phyloP scores from a whole-genome alignment of 805 yeast species.

The Candida awuae region DNA sequence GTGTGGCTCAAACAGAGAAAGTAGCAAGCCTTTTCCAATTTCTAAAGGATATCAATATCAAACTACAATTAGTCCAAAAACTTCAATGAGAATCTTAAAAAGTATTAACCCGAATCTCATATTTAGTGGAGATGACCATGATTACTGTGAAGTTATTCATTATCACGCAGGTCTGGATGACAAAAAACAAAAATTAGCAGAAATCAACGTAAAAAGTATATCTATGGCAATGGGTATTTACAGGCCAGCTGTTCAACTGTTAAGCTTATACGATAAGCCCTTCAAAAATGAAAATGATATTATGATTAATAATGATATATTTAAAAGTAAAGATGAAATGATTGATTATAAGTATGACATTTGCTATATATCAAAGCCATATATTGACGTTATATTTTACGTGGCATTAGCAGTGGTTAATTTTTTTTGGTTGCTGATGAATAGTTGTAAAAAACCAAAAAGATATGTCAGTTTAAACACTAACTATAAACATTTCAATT shows the following conservation, averaged over 20 bases:
- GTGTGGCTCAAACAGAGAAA: constrained; percentile 78
- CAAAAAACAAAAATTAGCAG: constrained; percentile 2
- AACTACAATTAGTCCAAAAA: constrained; percentile 60
- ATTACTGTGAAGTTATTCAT: constrained; percentile 77
- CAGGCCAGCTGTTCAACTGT: constrained; percentile 31
- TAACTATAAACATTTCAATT: background rate
- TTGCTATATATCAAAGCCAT: constrained; percentile 42
- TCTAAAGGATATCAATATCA: constrained; percentile 79
- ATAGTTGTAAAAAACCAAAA: constrained; percentile 1
- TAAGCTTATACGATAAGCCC: constrained; percentile 15
- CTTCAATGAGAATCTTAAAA: constrained; percentile 49
- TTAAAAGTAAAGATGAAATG: constrained; percentile 30
- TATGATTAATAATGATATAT: constrained; percentile 19
- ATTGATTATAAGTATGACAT: constrained; percentile 30
- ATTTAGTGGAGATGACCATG: constrained; percentile 95
- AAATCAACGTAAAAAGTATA: constrained; percentile 58
- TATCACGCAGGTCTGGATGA: constrained; percentile 13
- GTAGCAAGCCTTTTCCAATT: constrained; percentile 55
- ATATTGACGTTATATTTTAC: constrained; percentile 33
- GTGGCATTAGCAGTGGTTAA: constrained; percentile 29
- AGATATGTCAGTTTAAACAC: background rate
- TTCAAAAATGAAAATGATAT: constrained; percentile 14
- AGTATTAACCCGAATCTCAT: constrained; percentile 58
- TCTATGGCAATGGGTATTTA: constrained; percentile 83
- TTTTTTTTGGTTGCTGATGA: constrained; percentile 9